Percentiles rank a stretch among this genome's conserved stretches.
phyloP scores from a whole-genome alignment of 176 grass and related monocot species.

The Eragrostis nindensis region DNA sequence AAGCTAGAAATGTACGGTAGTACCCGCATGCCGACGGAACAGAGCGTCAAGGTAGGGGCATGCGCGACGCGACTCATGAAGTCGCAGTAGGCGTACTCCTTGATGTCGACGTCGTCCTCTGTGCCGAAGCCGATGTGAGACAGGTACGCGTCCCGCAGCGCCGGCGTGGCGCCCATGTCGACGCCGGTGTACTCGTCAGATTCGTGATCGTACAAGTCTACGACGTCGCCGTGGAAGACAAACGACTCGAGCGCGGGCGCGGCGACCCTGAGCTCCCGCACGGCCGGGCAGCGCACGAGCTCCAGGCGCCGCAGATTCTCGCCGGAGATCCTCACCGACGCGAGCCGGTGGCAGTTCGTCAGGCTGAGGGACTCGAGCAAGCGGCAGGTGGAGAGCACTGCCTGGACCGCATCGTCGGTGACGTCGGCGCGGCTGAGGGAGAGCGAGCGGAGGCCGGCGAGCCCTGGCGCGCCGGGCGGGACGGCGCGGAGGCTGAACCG shows the following conservation, averaged over 20 bases:
- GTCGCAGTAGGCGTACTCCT: conserved; percentile 13
- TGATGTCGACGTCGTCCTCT: neutral
- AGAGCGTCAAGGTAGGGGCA: conserved; percentile 47
- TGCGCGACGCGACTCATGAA: conserved; percentile 33
- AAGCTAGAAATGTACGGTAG: neutral
- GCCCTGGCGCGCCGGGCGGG: neutral
- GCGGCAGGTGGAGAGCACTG: conserved; percentile 29
- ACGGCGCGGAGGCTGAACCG: conserved; percentile 35
- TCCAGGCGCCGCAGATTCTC: conserved; percentile 41
- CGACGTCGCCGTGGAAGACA: conserved; percentile 32
- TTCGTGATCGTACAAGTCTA: no score
- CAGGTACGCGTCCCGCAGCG: conserved; percentile 47
- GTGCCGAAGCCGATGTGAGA: conserved; percentile 3
- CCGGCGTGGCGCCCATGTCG: conserved; percentile 11
- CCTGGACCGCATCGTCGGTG: conserved; percentile 32
- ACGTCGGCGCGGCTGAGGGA: conserved; percentile 42
- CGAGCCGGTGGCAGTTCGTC: conserved; percentile 26
- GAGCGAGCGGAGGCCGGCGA: conserved; percentile 38
- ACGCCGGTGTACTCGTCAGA: no score
- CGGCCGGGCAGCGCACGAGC: conserved; percentile 31
- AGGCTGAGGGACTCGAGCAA: conserved; percentile 58
- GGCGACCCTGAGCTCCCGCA: conserved; percentile 20
- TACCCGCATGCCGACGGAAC: conserved; percentile 47
- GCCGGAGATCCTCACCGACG: conserved; percentile 27
- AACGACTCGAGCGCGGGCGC: conserved; percentile 54